Percentiles rank a stretch among this genome's conserved stretches.
phyloP scores from a whole-genome alignment of 371 early-diverging fungal genomes.

The Lichtheimia ornata region DNA sequence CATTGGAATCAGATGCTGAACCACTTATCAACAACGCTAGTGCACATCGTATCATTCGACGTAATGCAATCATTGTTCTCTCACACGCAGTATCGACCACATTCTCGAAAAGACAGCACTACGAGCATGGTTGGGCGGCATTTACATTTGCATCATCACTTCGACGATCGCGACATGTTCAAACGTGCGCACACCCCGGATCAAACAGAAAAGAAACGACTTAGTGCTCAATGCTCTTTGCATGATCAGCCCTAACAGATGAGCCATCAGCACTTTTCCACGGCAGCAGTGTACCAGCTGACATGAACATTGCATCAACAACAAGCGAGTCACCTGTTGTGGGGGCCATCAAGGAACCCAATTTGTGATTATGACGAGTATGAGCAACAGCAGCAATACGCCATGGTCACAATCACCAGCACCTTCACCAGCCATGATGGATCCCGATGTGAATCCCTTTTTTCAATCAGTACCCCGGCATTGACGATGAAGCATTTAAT shows the following conservation, averaged over 20 bases:
- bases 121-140: constrained; percentile 6
- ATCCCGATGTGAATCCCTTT: constrained; percentile 62
- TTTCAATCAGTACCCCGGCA: constrained; percentile 57
- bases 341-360: neutral
- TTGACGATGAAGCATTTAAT: constrained; percentile 66
- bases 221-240: constrained; percentile 25
- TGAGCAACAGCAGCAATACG: constrained; percentile 49
- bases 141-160: constrained; percentile 18
- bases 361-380: constrained; percentile 45
- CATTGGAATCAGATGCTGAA: constrained; percentile 58
- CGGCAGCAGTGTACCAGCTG: neutral
- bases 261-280: neutral
- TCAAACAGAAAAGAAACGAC: constrained; percentile 14
- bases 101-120: constrained; percentile 18
- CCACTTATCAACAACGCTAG: constrained; percentile 56
- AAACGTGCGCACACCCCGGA: constrained; percentile 42
- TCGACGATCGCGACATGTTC: constrained; percentile 33
- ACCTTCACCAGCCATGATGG: constrained; percentile 63
- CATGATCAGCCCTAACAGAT: constrained; percentile 25
- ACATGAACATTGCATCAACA: neutral
- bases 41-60: constrained; percentile 50
- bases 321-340: neutral
- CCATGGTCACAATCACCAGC: constrained; percentile 72
- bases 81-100: constrained; percentile 56
- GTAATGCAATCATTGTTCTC: constrained; percentile 53